phyloP scores from a whole-genome alignment of 139 green algal species.

The Chlorella vulgaris region DNA sequence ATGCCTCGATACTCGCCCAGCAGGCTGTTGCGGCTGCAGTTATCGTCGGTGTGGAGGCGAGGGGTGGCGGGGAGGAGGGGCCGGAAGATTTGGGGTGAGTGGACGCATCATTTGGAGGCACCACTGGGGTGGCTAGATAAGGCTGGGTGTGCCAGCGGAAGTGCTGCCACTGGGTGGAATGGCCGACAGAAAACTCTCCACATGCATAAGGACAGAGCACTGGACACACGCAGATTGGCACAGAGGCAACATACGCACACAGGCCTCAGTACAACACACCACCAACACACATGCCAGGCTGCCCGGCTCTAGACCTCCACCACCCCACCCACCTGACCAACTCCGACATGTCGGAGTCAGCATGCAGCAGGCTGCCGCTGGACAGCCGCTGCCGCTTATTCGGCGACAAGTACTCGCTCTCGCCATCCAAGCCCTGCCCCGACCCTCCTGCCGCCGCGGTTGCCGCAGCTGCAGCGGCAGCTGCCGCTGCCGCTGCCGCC shows the following conservation, averaged over 20 bases:
- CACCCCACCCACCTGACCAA: slow-evolving; percentile 16
- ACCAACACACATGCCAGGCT: too few species aligned
- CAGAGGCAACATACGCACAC: too few species aligned
- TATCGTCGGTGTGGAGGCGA: neutral
- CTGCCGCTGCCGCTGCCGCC: neutral
- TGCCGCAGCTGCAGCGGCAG: slow-evolving; percentile 4
- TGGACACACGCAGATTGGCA: too few species aligned
- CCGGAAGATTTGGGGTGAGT: too few species aligned
- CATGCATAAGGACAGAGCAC: too few species aligned
- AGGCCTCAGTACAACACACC: too few species aligned
- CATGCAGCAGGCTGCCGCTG: slow-evolving; percentile 8
- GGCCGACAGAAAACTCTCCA: too few species aligned
- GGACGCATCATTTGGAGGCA: too few species aligned
- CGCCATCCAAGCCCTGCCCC: neutral
- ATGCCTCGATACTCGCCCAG: slow-evolving; percentile 82
- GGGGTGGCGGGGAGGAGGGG: neutral
- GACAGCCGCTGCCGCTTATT: slow-evolving; percentile 28
- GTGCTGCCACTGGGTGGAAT: too few species aligned
- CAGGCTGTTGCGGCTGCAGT: slow-evolving; percentile 16
- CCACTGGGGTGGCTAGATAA: too few species aligned
- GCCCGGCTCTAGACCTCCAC: too few species aligned
- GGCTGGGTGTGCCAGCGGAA: too few species aligned
- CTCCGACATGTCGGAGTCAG: slow-evolving; percentile 41
- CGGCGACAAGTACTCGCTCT: slow-evolving; percentile 4
- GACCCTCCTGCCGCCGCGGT: neutral